Evolutionary conservation across 352 stramenopile species (phyloP).

Genomic region (Phytophthora brassicae): DNA sequence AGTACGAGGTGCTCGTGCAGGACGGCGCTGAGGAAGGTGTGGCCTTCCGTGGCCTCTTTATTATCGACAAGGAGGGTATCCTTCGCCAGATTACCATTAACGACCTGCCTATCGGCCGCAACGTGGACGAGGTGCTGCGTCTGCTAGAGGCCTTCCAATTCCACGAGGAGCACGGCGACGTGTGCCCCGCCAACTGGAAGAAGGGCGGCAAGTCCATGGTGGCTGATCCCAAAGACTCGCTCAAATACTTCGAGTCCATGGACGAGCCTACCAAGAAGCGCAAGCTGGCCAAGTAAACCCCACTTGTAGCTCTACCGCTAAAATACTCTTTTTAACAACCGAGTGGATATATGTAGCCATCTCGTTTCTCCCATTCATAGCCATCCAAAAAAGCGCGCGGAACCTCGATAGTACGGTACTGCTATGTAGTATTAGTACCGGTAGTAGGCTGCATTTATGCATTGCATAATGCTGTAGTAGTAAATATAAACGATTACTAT

Average conservation of each 20-base stretch:
- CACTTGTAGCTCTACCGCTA: not conserved
- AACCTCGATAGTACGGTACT: too few species aligned
- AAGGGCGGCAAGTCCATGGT: conserved; percentile 88
- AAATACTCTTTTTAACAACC: too few species aligned
- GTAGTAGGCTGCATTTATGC: too few species aligned
- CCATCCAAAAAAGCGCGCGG: not conserved
- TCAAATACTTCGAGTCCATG: conserved; percentile 74
- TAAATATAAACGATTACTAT: too few species aligned
- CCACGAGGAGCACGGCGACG: conserved; percentile 88
- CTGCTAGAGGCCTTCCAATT: conserved; percentile 93
- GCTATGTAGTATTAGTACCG: too few species aligned
- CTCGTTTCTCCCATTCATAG: not conserved
- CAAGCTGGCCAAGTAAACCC: conserved; percentile 28
- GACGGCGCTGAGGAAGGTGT: conserved; percentile 69
- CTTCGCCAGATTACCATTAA: conserved; percentile 89
- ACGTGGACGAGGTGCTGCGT: conserved; percentile 90
- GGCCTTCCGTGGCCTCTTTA: conserved; percentile 88
- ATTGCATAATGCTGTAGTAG: too few species aligned
- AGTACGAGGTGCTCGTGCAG: conserved; percentile 86
- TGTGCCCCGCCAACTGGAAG: conserved; percentile 92
- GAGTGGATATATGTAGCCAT: too few species aligned
- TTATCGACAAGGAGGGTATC: conserved; percentile 88
- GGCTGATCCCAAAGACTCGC: conserved; percentile 69
- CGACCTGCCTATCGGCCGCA: conserved; percentile 86
- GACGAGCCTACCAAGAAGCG: conserved; percentile 37